These are phyloP conservation scores for Fusarium bactridioides DNA, from an alignment of 2,329 filamentous ascomycete genomes.

Conservation along the genomic window DNA sequence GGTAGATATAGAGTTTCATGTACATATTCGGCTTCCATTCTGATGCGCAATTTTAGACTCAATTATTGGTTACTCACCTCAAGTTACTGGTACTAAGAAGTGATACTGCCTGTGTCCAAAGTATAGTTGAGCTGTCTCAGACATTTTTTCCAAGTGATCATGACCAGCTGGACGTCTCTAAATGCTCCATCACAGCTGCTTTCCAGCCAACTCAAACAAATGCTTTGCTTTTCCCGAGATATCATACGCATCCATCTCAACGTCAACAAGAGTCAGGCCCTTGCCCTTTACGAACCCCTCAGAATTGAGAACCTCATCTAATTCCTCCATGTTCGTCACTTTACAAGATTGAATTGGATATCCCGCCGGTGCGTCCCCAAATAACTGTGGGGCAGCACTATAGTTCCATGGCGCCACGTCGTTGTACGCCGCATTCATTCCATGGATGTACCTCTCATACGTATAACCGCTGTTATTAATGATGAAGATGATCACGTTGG, in stretches of 20 bases:
- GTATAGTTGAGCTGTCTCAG: too few species aligned
- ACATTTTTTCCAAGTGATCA: too few species aligned
- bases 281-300: background rate
- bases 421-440: slow-evolving; percentile 1
- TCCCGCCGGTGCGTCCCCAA: background rate
- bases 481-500: background rate
- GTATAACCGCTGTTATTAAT: background rate
- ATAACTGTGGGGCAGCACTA: background rate
- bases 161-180: background rate
- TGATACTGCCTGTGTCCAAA: too few species aligned
- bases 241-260: slow-evolving; percentile 8
- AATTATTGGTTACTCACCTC: background rate
- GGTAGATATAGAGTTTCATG: background rate
- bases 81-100: too few species aligned
- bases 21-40: background rate
- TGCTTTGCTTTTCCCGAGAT: background rate
- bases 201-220: background rate
- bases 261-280: slow-evolving; percentile 4
- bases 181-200: background rate
- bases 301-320: background rate
- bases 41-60: background rate
- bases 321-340: background rate
- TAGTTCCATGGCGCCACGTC: slow-evolving; percentile 16
- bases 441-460: slow-evolving; percentile 6
- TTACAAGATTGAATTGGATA: background rate